Evolutionary conservation across 2,329 filamentous ascomycete genomes (phyloP), one percentile per base, ranked within the genome.

Genomic region (Hortaea sp.): DNA sequence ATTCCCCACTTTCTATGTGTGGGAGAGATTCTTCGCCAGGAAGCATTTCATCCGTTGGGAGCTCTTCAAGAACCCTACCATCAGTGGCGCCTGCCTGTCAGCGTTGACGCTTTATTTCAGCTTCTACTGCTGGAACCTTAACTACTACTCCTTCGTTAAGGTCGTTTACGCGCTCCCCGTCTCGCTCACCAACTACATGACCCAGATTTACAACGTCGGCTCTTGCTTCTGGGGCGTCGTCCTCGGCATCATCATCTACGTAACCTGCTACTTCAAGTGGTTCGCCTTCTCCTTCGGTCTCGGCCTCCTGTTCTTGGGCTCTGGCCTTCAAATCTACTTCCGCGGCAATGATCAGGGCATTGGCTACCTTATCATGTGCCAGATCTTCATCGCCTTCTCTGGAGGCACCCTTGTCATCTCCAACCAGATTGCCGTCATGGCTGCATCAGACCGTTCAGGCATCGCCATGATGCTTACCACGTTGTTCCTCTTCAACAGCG

Each of bases 391-490:
- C 45, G 74, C 76, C 12, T 66, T 76, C 48, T 69, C 69, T 9
- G 75, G 75, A 9, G 72, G 72, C 44, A 74, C 73, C 27, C 66
- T 78, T 7, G 70, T 78, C 29, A 70, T 78, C 49, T 69, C 70
- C 46, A 66, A 76, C 51, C 73, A 82, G 49, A 73, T 82, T 53
- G 75, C 77, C 5, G 72, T 81, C 37, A 75, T 81, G 61, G 69
- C 60, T 6, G 57, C 59, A 9, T 37, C 39, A 9, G 48, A 61
- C 64, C 60, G 76, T 72, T 71, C 61, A 72, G 5, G 64, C 39
- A 53, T 66, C 11, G 62, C 66, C 10, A 56, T 62, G 5, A 59
- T 59, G 5, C 54, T 68, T 29, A 62, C 66, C 10, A 51, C 67
- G 13, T 53, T 60, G 7, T 46, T 49, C 11, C 60, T 3, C 58